These are phyloP conservation scores for Brassica incana DNA, from an alignment of 345 rosid genomes.

Conservation along the genomic window DNA sequence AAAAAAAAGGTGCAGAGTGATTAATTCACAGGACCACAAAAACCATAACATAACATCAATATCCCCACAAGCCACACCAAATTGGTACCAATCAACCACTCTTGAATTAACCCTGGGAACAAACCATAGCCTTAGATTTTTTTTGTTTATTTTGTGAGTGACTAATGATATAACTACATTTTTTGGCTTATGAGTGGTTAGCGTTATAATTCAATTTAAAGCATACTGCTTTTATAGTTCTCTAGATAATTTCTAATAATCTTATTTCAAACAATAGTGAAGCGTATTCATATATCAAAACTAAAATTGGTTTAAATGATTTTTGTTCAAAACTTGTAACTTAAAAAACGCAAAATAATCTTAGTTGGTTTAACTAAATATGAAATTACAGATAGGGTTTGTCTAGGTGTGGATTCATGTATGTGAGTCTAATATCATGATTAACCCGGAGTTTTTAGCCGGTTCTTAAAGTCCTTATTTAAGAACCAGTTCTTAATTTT, in stretches of 20 bases:
- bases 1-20: slow-evolving; percentile 11
- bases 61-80: slow-evolving; percentile 23
- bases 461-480: too few species aligned
- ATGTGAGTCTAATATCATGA: not conserved
- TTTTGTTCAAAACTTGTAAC: too few species aligned
- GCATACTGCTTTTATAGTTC: too few species aligned
- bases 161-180: not conserved
- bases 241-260: too few species aligned
- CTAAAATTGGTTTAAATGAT: too few species aligned
- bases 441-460: too few species aligned
- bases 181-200: not conserved
- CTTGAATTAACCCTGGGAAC: slow-evolving; percentile 3
- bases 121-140: slow-evolving; percentile 17
- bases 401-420: not conserved
- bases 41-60: slow-evolving; percentile 22
- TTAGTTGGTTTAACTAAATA: not conserved
- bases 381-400: not conserved
- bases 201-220: not conserved
- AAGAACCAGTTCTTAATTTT: too few species aligned
- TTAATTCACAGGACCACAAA: slow-evolving; percentile 39
- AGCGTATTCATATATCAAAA: too few species aligned
- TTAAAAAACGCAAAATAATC: too few species aligned
- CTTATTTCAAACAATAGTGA: too few species aligned
- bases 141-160: slow-evolving; percentile 9
- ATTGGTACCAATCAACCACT: slow-evolving; percentile 31